phyloP scores from a whole-genome alignment of 345 rosid species.

The Citrus inodora region DNA sequence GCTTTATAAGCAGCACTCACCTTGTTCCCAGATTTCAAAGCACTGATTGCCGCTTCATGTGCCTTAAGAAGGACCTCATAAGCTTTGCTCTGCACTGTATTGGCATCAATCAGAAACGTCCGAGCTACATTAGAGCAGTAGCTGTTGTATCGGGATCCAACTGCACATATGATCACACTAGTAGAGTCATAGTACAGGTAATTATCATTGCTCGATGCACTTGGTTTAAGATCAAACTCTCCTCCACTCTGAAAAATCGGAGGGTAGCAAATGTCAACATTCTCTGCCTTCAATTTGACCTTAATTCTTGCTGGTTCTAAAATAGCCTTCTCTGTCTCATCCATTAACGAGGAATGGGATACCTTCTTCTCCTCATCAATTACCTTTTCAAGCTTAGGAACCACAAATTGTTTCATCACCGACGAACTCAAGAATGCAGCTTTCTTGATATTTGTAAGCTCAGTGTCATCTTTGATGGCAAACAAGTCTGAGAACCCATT shows the following conservation, averaged over 20 bases:
- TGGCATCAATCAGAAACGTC: conserved; percentile 48
- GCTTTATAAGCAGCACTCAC: conserved; percentile 42
- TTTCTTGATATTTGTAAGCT: conserved; percentile 42
- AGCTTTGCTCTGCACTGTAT: conserved; percentile 45
- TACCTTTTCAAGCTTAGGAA: conserved; percentile 49
- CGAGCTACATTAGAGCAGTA: conserved; percentile 58
- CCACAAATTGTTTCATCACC: conserved; percentile 49
- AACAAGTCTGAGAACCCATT: conserved; percentile 48
- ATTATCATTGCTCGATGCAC: conserved; percentile 52
- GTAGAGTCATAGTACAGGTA: conserved; percentile 42
- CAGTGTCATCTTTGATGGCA: conserved; percentile 43
- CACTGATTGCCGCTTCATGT: conserved; percentile 46
- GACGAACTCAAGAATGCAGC: conserved; percentile 39
- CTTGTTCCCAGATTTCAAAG: conserved; percentile 41
- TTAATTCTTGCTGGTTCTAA: conserved; percentile 40
- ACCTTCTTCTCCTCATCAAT: conserved; percentile 56
- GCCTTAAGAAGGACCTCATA: conserved; percentile 53
- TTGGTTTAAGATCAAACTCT: conserved; percentile 44
- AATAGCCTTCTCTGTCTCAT: conserved; percentile 51
- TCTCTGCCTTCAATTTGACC: conserved; percentile 53
- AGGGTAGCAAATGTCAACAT: conserved; percentile 54
- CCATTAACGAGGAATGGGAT: conserved; percentile 45
- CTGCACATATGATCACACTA: conserved; percentile 51
- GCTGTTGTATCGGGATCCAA: conserved; percentile 48
- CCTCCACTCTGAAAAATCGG: conserved; percentile 61